Evolutionary conservation across 2,329 filamentous ascomycete genomes (phyloP).

Genomic region (Lecanosticta acicola): DNA sequence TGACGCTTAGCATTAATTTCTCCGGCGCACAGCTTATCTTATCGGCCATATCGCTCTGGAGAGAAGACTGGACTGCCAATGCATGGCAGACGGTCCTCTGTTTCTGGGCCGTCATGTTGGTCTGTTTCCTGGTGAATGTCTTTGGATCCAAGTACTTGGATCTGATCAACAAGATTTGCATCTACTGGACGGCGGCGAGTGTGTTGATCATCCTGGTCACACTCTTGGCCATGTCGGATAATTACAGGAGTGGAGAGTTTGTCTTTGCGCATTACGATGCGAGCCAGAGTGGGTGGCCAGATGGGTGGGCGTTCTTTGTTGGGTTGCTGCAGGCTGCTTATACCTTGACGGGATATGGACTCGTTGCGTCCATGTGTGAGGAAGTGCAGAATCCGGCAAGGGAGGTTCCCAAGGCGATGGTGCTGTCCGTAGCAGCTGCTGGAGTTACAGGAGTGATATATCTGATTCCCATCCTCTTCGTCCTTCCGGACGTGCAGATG

Average conservation of each 20-base stretch:
- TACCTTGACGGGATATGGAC: slow-evolving; percentile 60
- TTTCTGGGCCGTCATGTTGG: slow-evolving; percentile 66
- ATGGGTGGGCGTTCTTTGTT: slow-evolving; percentile 68
- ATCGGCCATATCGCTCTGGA: slow-evolving; percentile 62
- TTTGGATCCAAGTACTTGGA: slow-evolving; percentile 60
- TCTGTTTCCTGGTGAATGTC: slow-evolving; percentile 60
- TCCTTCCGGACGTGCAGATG: slow-evolving; percentile 60
- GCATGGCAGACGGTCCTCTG: slow-evolving; percentile 64
- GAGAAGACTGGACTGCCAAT: slow-evolving; percentile 63
- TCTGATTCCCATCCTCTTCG: slow-evolving; percentile 69
- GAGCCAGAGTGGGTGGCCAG: slow-evolving; percentile 58
- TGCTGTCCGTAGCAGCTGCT: slow-evolving; percentile 61
- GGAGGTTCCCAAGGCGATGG: slow-evolving; percentile 66
- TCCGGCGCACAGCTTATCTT: slow-evolving; percentile 65
- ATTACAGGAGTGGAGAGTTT: slow-evolving; percentile 54
- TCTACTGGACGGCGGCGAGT: slow-evolving; percentile 63
- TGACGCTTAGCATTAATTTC: slow-evolving; percentile 61
- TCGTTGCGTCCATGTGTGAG: slow-evolving; percentile 68
- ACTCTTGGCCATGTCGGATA: slow-evolving; percentile 56
- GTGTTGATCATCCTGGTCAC: slow-evolving; percentile 65
- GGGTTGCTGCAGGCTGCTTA: slow-evolving; percentile 62
- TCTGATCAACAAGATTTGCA: slow-evolving; percentile 66
- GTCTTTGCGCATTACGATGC: slow-evolving; percentile 66
- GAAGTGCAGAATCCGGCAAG: slow-evolving; percentile 64
- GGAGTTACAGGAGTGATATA: slow-evolving; percentile 62